Evolutionary conservation across 2,329 filamentous ascomycete species (phyloP).

Genomic region (Epichloe festucae): DNA sequence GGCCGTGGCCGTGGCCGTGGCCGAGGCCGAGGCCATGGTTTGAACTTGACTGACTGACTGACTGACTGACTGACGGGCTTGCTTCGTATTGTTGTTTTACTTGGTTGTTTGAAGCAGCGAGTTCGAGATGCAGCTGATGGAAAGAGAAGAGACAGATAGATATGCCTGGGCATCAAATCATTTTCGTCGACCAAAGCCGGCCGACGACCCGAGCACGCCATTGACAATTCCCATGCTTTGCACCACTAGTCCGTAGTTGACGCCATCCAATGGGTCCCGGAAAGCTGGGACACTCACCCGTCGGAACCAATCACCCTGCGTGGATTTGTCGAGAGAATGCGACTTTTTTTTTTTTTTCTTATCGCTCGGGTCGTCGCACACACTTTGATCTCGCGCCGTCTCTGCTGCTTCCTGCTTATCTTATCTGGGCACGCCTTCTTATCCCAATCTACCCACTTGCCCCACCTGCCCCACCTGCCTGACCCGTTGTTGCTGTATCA

Average conservation of each 20-base stretch:
- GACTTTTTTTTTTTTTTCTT: no score
- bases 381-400: no score
- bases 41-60: background rate
- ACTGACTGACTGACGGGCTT: background rate
- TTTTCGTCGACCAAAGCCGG: no score
- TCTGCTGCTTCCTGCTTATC: background rate
- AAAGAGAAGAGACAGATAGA: no score
- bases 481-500: no score
- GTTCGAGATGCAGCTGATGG: no score
- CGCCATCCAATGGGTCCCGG: constrained; percentile 16
- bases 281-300: no score
- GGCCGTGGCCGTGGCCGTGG: constrained; percentile 18
- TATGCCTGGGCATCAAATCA: no score
- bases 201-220: constrained; percentile 2
- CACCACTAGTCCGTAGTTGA: constrained; percentile 12
- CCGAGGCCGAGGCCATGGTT: background rate
- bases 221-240: background rate
- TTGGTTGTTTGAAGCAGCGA: no score
- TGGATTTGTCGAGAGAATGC: background rate
- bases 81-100: background rate
- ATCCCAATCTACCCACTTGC: background rate
- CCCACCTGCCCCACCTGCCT: no score
- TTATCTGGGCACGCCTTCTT: background rate
- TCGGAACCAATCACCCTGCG: constrained; percentile 9
- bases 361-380: background rate